phyloP scores from a whole-genome alignment of 345 rosid species.

The Populus tremula region DNA sequence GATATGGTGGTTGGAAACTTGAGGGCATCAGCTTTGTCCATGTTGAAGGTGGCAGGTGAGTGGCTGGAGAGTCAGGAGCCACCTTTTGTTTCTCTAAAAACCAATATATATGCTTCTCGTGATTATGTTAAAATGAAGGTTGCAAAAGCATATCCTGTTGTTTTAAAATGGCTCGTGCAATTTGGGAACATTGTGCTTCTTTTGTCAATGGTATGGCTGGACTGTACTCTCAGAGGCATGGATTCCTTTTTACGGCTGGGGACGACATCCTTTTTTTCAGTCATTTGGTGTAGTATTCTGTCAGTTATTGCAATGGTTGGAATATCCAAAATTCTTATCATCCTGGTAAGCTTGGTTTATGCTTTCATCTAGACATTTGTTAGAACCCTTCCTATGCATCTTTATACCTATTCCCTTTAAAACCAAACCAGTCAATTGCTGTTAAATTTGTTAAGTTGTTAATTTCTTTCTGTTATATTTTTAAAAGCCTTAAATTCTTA shows the following conservation, averaged over 20 bases:
- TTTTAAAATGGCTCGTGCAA: constrained; percentile 62
- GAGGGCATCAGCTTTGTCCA: constrained; percentile 35
- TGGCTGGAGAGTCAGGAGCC: constrained; percentile 71
- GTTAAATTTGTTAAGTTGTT: background rate
- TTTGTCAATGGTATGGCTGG: constrained; percentile 78
- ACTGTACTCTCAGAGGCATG: constrained; percentile 77
- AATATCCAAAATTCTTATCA: constrained; percentile 57
- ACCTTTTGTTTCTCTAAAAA: constrained; percentile 30
- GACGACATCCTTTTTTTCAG: constrained; percentile 72
- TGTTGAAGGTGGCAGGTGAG: constrained; percentile 41
- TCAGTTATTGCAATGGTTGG: constrained; percentile 81
- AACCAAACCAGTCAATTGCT: background rate
- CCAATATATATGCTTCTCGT: constrained; percentile 38
- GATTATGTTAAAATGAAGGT: constrained; percentile 51
- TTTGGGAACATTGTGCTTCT: constrained; percentile 71
- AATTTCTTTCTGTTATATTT: background rate
- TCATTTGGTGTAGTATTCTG: constrained; percentile 87
- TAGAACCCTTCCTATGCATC: background rate
- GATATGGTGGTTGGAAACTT: constrained; percentile 41
- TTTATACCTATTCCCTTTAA: background rate
- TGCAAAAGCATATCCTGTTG: constrained; percentile 52
- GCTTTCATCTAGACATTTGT: constrained; percentile 5
- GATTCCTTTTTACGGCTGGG: constrained; percentile 88
- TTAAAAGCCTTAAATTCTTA: background rate
- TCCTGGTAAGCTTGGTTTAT: constrained; percentile 54